Evolutionary conservation across 2,329 filamentous ascomycete species (phyloP), one percentile per base, ranked within the genome.

Genomic region (Colletotrichum phormii): DNA sequence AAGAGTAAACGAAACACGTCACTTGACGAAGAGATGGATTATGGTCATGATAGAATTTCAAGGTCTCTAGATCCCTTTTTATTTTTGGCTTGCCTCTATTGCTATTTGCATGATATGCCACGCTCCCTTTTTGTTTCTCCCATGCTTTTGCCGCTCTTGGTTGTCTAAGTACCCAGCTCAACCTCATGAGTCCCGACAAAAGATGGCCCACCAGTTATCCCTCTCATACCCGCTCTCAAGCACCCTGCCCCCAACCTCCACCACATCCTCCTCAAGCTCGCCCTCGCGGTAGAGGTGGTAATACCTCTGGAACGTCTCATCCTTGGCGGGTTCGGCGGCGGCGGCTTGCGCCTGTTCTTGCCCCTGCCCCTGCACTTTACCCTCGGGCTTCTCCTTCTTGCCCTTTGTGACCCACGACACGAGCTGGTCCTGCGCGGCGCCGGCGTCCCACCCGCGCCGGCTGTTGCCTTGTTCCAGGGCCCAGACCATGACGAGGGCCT

Each of bases 201-300:
- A 84, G 80, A 98, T 92, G 66, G 92, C 95, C 96, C 96, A 99
- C 97, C 97, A 98, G 84, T 99, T 99, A 80, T 98, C 97, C 85
- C 92, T 95, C 81, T 99, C 97, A 83, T 98, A 99, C 42, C 97
- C 97, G 72, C 90, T 91, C 76, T 94, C 92, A 29, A 97, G 78
- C 15, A 98, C 90, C 61, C 83, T 84, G 8, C 95, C 97, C 22
- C 95, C 95, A 24, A 93, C 95, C 18, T 88, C 87, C 63, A 82
- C 81, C 70, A 98, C 89, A 80, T 98, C 94, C 55, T 90, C 88
- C 80, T 98, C 95, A 71, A 99, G 86, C 84, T 99, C 97, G 18
- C 94, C 94, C 80, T 94, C 89, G 66, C 90, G 88, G 82, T 98
- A 99, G 31, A 99, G 86, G 83, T 99, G 97, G 81, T 99, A 99